Base-by-base conservation (phyloP, 2,329 filamentous ascomycete genomes). In the Nemania diffusa region DNA sequence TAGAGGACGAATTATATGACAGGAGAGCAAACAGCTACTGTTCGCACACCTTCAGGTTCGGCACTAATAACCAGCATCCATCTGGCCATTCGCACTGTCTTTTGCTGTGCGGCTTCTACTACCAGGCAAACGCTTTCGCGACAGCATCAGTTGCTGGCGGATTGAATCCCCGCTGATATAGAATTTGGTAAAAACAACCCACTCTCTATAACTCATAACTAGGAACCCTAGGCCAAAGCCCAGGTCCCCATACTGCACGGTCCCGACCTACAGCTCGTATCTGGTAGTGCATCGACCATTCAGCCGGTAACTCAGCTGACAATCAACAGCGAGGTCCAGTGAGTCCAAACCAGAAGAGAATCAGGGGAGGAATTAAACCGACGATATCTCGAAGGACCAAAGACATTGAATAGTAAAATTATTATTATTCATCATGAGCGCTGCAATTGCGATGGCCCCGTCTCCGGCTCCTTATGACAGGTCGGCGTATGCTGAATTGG, bases 391-490 rank as follows among this genome's bases (percentile, higher is more conserved):
- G 20, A 26, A 58, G 22, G 17, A 2, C 24, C 64, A 57, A 72
- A 70, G 63, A 72, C 69, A 67, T 24, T 46, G n/a, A 61, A 48
- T 17, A 60, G 27, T 17, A 58, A 22, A 50, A n/a, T 48, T 24
- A 50, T 57, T 27, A 3, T 59, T 59, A 2, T 71, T 71, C 76
- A 89, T 74, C 78, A 91, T 91, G 88, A 90, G 88, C 83, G 84
- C 88, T 78, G 88, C 87, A 79, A 86, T 90, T 78, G 87, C 88
- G 75, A 90, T 90, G 88, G 88, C 87, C 77, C 88, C 88, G 72
- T 90, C 88, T 78, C 88, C 88, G 76, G 88, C 88, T 80, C 88
- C 88, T 72, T 88, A 90, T 78, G 88, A 90, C 78, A 83, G 88
- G 78, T 81, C 86, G 66, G 82, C 84, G n/a, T 87, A 86, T 73